Base-by-base conservation (phyloP, 73 alveolate species). In the Paramecium sonneborni region DNA sequence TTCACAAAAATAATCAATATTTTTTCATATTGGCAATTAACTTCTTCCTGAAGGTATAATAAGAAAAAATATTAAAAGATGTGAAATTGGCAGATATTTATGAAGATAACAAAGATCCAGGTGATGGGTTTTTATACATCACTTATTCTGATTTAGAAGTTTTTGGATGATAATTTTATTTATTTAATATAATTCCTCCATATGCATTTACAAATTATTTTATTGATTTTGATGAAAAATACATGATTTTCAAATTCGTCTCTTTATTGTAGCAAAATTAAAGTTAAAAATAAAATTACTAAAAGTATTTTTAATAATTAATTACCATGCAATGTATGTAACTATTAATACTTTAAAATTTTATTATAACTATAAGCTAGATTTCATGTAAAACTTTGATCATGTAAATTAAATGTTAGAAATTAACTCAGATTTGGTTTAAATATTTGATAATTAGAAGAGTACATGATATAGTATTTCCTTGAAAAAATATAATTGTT, bases 361-460 rank as follows among this genome's bases (percentile, higher is more conserved):
- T 62, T 62, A 62, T 32, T 62, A 30, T 62, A 62, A 62, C 44
- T 62, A 32, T 43, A 62, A 32, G 84, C 84, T 11, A 30, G 39
- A 62, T 62, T 62, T 62, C 84, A 62, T 62, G 84, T 23, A 26
- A 62, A 62, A 32, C 28, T 62, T 15, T 62, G 44, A 62, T 26
- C 84, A 62, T 62, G 84, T 62, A 26, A 62, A 26, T 30, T 12
- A 62, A 62, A 62, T 62, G 84, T 32, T 62, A 30, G 84, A 62
- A 32, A 62, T 62, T 62, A 23, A 62, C 84, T 62, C 38, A 30
- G 84, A 62, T 62, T 62, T 62, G 20, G 84, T 62, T 62, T 62
- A 62, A 62, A 30, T 62, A 32, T 62, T 62, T 62, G 84, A 62
- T 62, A 62, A 62, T 62, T 62, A 62, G 84, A 62, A 62, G 24